phyloP scores from a whole-genome alignment of 345 rosid genomes.

The Raphanus sativus region DNA sequence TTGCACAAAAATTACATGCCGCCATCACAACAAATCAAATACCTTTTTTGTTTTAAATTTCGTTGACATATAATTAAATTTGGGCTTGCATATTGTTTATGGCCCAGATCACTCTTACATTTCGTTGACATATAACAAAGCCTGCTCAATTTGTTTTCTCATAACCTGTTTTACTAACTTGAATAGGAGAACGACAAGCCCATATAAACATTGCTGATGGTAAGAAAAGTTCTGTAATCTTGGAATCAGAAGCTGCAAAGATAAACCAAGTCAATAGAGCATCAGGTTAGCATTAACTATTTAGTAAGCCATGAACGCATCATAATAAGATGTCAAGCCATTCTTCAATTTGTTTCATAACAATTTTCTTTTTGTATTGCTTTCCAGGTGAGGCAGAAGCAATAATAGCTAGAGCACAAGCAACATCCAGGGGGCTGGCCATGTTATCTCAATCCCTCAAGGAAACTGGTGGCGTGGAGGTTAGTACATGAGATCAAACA shows the following conservation, averaged over 20 bases:
- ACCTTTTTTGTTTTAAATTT: too few relatives aligned
- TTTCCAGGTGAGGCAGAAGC: conserved; percentile 91
- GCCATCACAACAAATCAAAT: too few relatives aligned
- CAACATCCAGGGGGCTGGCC: conserved; percentile 72
- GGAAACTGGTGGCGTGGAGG: conserved; percentile 83
- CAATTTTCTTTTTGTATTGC: background rate
- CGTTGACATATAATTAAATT: too few relatives aligned
- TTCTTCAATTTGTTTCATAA: background rate
- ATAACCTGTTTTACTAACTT: background rate
- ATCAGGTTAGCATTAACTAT: conserved; percentile 40
- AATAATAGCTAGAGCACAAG: conserved; percentile 77
- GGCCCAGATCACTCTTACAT: too few relatives aligned
- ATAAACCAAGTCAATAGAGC: conserved; percentile 74
- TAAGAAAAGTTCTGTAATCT: conserved; percentile 63
- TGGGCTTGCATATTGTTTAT: too few relatives aligned
- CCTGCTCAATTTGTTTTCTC: conserved; percentile 8
- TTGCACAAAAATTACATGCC: too few relatives aligned
- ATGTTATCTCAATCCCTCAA: conserved; percentile 69
- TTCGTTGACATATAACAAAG: too few relatives aligned
- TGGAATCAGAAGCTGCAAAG: conserved; percentile 70
- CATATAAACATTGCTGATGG: conserved; percentile 82
- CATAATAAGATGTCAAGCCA: background rate
- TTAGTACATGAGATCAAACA: conserved; percentile 32
- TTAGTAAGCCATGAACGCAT: background rate
- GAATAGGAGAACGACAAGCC: conserved; percentile 42